A percentile compares a stretch with the other conserved stretches of the same genome.
Evolutionary conservation across 2,329 filamentous ascomycete species (phyloP).

Genomic region (Botrytis galanthina): DNA sequence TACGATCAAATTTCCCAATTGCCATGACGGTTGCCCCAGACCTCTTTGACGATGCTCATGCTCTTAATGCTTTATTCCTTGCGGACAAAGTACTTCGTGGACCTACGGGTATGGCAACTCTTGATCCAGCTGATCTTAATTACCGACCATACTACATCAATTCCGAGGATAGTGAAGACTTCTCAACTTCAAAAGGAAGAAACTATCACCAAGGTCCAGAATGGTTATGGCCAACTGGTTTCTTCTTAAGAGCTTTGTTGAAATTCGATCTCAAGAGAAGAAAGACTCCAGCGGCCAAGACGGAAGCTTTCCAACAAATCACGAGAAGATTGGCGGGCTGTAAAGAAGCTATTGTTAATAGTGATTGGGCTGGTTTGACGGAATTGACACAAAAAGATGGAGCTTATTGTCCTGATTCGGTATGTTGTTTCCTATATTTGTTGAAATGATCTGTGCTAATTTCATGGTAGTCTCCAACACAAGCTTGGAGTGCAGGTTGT

Average conservation of each 20-base stretch:
- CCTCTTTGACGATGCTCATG: conserved; percentile 77
- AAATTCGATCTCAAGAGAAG: conserved; percentile 82
- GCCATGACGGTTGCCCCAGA: conserved; percentile 92
- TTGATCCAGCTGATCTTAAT: conserved; percentile 88
- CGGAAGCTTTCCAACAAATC: conserved; percentile 92
- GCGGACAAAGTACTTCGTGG: conserved; percentile 79
- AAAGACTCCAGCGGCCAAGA: conserved; percentile 62
- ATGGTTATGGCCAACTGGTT: conserved; percentile 97
- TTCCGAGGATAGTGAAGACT: conserved; percentile 87
- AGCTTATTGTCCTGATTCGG: conserved; percentile 80
- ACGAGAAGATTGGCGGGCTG: conserved; percentile 78
- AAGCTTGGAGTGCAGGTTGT: conserved; percentile 94
- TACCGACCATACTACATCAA: conserved; percentile 96
- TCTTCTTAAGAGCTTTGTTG: conserved; percentile 86
- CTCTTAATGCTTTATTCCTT: conserved; percentile 73
- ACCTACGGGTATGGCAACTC: conserved; percentile 90
- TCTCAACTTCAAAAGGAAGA: conserved; percentile 86
- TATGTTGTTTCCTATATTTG: conserved; percentile 41
- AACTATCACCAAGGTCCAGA: conserved; percentile 99
- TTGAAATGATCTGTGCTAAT: conserved; percentile 23
- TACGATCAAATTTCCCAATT: conserved; percentile 90
- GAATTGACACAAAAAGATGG: conserved; percentile 93
- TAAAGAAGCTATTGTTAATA: conserved; percentile 78
- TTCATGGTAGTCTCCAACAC: conserved; percentile 74
- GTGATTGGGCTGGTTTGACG: conserved; percentile 83